Base-by-base conservation (phyloP, 345 rosid species). In the Diplotaxis tenuifolia region DNA sequence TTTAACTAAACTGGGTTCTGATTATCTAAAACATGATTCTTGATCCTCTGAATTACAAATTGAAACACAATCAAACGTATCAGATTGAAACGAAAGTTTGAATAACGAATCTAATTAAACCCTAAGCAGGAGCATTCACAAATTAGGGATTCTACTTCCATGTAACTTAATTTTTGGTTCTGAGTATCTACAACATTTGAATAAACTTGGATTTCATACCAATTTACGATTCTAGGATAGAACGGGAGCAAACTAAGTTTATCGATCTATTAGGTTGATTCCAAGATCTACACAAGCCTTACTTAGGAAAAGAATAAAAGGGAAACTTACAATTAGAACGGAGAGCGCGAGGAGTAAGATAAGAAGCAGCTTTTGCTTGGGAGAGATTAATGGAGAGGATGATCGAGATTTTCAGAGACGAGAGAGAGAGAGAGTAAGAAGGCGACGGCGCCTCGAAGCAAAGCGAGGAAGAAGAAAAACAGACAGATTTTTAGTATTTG, bases 251-350 rank as follows among this genome's bases (percentile, higher is more conserved):
- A 52, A 53, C 34, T 62, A 68, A 70, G 69, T 15, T 20, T 20
- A 38, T 36, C 62, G 64, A 68, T 75, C 65, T 61, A 14, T 1
- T 15, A 0, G 34, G 6, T 36, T 4, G 5, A 21, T n/a, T 29
- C 4, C n/a, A 40, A 75, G 75, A 75, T 75, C 70, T 68, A 68
- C 59, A 68, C 21, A 40, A 28, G 38, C 7, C 8, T 54, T 62
- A 34, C 5, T 54, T 62, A 15, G 22, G 36, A 9, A 28, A 28
- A 12, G 3, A 19, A 15, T 5, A 8, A 27, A 14, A 6, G 2
- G 16, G 27, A 10, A 40, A 54, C 70, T 75, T 69, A 75, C 75
- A 16, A 11, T 29, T 3, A 21, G 22, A 22, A 4, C 15, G 7
- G 20, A 55, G 50, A 29, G 5, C 18, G 50, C 19, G 16, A 53